Evolutionary conservation across 2,329 filamentous ascomycete species (phyloP), one percentile per base, ranked within the genome.

Genomic region (Dothiorella sarmentorum): DNA sequence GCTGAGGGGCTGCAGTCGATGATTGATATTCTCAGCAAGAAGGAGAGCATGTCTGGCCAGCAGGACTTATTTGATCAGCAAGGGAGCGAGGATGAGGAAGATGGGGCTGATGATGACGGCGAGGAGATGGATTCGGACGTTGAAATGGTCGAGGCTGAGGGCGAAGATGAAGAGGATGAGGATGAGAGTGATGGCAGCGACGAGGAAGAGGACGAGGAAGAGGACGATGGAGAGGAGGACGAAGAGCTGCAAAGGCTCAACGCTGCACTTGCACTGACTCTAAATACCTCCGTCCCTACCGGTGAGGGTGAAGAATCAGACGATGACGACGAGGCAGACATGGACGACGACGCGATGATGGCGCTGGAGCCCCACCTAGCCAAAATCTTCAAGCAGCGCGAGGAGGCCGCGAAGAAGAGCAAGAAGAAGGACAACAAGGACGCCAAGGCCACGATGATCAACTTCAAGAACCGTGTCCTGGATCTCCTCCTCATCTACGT

Each of bases 291-390:
- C 7, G 70, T 68, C 56, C 87, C 88, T 47, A 76, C 80, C 20
- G 83, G 87, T 15, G 78, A 80, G 1, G 81, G 81, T 1, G 81
- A 82, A 1, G 85, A 85, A 27, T 82, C 82, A 9, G 80, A 79
- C 11, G 88, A 88, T 61, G 75, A 78, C 20, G 83, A 83, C 24
- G 81, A 81, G 61, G 85, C 83, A 2, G 90, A 96, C 73, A 96
- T 99, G 91, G 88, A 91, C 61, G 93, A 97, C 74, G 91, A 93
- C 17, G 88, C 96, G 70, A 97, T 97, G 94, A 86, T 96, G 75
- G 86, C 86, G 3, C 79, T 97, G 15, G 93, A 97, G 67, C 83
- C 83, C 10, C 88, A 93, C 68, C 84, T 99, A 3, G 85, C 86
- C 52, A 89, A 90, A 63, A 90, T 97, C 62, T 95, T 97, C 80